Percentiles rank a stretch among this genome's conserved stretches.
Evolutionary conservation across 1,284 basidiomycete species (phyloP).

Genomic region (Moniliella sp.): DNA sequence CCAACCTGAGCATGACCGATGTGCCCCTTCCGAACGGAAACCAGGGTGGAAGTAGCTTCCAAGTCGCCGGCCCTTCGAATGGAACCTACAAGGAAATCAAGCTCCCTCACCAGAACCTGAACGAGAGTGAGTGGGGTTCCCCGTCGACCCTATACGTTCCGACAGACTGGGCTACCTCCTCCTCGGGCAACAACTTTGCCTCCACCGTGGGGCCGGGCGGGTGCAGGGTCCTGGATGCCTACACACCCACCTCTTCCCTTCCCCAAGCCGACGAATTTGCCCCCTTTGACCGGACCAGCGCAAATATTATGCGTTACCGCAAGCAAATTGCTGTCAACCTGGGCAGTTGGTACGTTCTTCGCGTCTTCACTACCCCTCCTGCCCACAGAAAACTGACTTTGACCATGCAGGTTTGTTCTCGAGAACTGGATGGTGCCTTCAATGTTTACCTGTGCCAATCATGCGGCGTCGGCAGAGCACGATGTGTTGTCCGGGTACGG

Average conservation of each 20-base stretch:
- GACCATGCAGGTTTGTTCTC: constrained; percentile 26
- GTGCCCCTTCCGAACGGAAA: too few species aligned
- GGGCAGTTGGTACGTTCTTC: constrained; percentile 9
- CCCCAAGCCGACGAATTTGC: constrained; percentile 18
- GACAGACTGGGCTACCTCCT: too few species aligned
- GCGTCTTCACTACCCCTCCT: constrained; percentile 12
- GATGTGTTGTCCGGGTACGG: too few species aligned
- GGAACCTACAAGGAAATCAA: neutral
- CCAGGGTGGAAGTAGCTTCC: too few species aligned
- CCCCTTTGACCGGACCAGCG: constrained; percentile 18
- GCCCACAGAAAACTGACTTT: constrained; percentile 42
- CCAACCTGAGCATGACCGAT: too few species aligned
- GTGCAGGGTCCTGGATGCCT: constrained; percentile 21
- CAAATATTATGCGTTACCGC: constrained; percentile 25
- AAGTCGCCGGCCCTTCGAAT: neutral
- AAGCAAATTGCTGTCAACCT: constrained; percentile 22
- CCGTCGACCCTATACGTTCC: too few species aligned
- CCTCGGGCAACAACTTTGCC: constrained; percentile 6
- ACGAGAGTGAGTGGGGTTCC: constrained; percentile 14
- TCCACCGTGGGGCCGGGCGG: constrained; percentile 16
- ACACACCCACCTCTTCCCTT: too few species aligned
- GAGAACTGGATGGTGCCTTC: neutral
- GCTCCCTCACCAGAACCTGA: too few species aligned
- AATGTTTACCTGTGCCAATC: neutral
- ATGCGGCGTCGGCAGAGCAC: too few species aligned